Conservation (phyloP, 352 stramenopile genomes). For the Elongisporangium anandrum region DNA sequence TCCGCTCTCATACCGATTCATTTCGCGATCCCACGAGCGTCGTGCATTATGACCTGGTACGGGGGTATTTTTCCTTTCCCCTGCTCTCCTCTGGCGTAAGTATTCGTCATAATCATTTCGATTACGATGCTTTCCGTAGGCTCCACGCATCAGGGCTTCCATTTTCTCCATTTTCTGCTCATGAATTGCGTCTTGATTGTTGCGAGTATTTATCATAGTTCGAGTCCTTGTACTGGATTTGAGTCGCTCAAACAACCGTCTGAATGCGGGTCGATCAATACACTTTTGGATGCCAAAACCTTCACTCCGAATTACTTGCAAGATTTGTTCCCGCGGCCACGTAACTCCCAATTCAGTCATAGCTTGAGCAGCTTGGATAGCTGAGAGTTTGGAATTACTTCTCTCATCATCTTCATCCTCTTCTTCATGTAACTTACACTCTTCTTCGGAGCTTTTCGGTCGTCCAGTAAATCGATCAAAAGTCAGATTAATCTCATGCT, state of each 20-base stretch:
- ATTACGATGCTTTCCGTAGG: conserved; percentile 26
- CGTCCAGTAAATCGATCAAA: conserved; percentile 23
- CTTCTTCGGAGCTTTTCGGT: conserved; percentile 1
- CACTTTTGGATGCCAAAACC: conserved; percentile 31
- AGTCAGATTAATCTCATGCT: conserved; percentile 17
- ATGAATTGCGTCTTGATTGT: conserved; percentile 5
- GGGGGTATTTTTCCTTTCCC: background rate
- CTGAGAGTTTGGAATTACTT: conserved; percentile 18
- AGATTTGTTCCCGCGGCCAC: conserved; percentile 53
- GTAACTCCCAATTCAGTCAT: conserved; percentile 61
- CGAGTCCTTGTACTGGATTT: conserved; percentile 3
- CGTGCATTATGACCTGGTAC: background rate
- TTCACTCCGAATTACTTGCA: conserved; percentile 51
- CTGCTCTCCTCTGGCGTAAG: conserved; percentile 8
- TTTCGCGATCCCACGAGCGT: conserved; percentile 6
- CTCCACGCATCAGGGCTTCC: conserved; percentile 13
- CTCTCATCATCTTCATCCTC: conserved; percentile 19
- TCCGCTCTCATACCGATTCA: conserved; percentile 4
- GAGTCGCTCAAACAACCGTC: conserved; percentile 32
- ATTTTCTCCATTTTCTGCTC: conserved; percentile 10
- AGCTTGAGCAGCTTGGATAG: conserved; percentile 58
- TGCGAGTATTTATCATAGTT: background rate
- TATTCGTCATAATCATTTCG: conserved; percentile 52
- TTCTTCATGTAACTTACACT: conserved; percentile 9
- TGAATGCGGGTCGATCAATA: conserved; percentile 28